phyloP scores from a whole-genome alignment of 371 early-diverging fungal species.

The Apophysomyces trapeziformis region DNA sequence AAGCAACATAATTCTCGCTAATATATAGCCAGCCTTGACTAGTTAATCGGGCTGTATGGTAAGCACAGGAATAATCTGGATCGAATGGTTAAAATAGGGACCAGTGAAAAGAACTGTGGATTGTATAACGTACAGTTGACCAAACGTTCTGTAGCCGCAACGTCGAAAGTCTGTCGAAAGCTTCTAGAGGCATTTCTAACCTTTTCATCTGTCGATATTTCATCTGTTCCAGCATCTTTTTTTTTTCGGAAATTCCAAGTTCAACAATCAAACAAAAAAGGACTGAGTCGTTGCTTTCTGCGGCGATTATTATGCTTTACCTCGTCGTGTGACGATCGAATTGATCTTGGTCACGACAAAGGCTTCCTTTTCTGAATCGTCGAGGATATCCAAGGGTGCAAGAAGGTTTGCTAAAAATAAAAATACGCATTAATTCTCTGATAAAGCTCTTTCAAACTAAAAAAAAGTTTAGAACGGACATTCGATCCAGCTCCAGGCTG shows the following conservation, averaged over 20 bases:
- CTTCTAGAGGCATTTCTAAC: constrained; percentile 88
- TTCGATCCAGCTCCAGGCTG: constrained; percentile 91
- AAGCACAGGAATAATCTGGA: constrained; percentile 90
- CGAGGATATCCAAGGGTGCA: constrained; percentile 73
- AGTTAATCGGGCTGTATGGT: constrained; percentile 77
- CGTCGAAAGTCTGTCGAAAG: constrained; percentile 89
- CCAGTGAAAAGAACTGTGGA: neutral
- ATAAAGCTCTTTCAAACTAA: neutral
- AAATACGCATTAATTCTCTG: no score
- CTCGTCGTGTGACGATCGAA: constrained; percentile 82
- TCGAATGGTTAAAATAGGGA: constrained; percentile 12
- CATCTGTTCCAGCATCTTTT: constrained; percentile 75
- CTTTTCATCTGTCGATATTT: constrained; percentile 82
- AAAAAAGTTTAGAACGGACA: constrained; percentile 35
- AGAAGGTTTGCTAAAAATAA: constrained; percentile 64
- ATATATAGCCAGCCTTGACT: constrained; percentile 98
- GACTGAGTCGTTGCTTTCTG: no score
- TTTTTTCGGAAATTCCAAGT: neutral
- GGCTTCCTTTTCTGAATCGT: constrained; percentile 79
- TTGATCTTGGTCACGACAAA: constrained; percentile 91
- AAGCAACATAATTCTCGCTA: constrained; percentile 89
- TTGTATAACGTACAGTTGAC: constrained; percentile 73
- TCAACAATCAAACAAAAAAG: neutral
- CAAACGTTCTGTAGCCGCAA: constrained; percentile 82
- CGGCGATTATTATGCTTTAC: constrained; percentile 41